A percentile compares a stretch with the other conserved stretches of the same genome.
These are phyloP conservation scores for Didymosphaeria variabile DNA, from an alignment of 2,329 filamentous ascomycete species.

Conservation along the genomic window DNA sequence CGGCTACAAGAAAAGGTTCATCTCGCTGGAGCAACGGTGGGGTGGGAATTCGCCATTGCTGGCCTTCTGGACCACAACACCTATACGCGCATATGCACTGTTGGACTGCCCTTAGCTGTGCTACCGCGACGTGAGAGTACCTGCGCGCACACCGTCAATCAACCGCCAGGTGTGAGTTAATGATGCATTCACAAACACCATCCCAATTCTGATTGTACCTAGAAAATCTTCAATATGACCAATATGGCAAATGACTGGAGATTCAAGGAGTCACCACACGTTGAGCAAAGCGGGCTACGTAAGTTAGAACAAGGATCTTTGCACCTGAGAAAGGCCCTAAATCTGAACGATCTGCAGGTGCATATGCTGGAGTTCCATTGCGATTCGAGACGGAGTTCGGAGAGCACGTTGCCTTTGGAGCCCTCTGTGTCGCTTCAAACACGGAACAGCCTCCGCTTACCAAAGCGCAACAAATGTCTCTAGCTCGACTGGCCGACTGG, in stretches of 20 bases:
- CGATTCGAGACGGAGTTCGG: slow-evolving; percentile 53
- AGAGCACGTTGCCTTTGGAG: slow-evolving; percentile 53
- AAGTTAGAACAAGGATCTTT: not conserved
- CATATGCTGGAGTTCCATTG: slow-evolving; percentile 55
- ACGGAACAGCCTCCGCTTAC: slow-evolving; percentile 45
- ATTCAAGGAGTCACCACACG: slow-evolving; percentile 53
- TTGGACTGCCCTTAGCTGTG: slow-evolving; percentile 53
- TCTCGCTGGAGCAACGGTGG: slow-evolving; percentile 53
- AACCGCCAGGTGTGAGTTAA: slow-evolving; percentile 39
- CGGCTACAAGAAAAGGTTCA: slow-evolving; percentile 55
- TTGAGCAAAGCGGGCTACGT: slow-evolving; percentile 51
- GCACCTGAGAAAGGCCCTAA: not conserved
- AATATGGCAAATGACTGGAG: slow-evolving; percentile 58
- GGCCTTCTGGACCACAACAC: slow-evolving; percentile 56
- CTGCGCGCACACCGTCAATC: slow-evolving; percentile 56
- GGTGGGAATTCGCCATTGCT: slow-evolving; percentile 58
- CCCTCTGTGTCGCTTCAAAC: slow-evolving; percentile 54
- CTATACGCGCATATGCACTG: slow-evolving; percentile 56
- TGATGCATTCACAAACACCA: slow-evolving; percentile 23
- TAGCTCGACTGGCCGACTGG: slow-evolving; percentile 51
- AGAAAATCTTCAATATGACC: slow-evolving; percentile 53
- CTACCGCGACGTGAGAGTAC: slow-evolving; percentile 57
- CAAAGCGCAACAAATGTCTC: slow-evolving; percentile 39
- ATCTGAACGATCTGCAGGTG: slow-evolving; percentile 16
- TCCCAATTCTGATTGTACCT: slow-evolving; percentile 10